These are phyloP conservation scores for Luvunga scandens DNA, from an alignment of 345 rosid genomes.

Conservation along the genomic window DNA sequence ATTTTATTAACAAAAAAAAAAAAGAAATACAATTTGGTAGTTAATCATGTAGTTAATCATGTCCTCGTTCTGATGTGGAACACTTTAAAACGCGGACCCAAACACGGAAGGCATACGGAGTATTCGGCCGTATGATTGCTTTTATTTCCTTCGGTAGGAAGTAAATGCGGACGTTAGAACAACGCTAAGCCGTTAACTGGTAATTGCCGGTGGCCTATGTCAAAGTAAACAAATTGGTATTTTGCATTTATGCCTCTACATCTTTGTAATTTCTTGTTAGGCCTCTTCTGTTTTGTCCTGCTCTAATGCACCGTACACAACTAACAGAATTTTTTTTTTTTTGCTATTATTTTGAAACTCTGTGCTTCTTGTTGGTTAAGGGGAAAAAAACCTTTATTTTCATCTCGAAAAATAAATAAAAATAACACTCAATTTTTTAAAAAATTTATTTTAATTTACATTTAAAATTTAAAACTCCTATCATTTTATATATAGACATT, in stretches of 20 bases:
- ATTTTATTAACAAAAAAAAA: not conserved
- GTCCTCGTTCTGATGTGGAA: not conserved
- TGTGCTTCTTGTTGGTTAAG: too few species aligned
- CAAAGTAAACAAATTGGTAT: not conserved
- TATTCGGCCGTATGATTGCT: too few species aligned
- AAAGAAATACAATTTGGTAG: too few species aligned
- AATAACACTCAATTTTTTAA: too few species aligned
- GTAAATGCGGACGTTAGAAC: not conserved
- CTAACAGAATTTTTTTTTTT: too few species aligned
- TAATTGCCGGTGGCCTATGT: slow-evolving; percentile 9
- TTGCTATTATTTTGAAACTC: too few species aligned
- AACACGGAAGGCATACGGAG: not conserved
- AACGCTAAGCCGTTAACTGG: slow-evolving; percentile 25
- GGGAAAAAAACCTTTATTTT: too few species aligned
- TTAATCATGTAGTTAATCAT: not conserved
- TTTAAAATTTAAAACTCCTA: too few species aligned
- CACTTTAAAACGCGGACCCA: slow-evolving; percentile 9
- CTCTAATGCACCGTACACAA: too few species aligned
- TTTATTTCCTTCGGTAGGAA: not conserved
- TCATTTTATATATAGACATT: too few species aligned
- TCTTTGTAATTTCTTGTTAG: not conserved
- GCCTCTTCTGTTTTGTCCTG: not conserved
- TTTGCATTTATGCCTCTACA: not conserved
- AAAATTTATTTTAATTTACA: too few species aligned
- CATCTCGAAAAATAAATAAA: too few species aligned